Evolutionary conservation across 805 yeast species (phyloP), one percentile per base, ranked within the genome.

Genomic region (Dipodascus albidus): DNA sequence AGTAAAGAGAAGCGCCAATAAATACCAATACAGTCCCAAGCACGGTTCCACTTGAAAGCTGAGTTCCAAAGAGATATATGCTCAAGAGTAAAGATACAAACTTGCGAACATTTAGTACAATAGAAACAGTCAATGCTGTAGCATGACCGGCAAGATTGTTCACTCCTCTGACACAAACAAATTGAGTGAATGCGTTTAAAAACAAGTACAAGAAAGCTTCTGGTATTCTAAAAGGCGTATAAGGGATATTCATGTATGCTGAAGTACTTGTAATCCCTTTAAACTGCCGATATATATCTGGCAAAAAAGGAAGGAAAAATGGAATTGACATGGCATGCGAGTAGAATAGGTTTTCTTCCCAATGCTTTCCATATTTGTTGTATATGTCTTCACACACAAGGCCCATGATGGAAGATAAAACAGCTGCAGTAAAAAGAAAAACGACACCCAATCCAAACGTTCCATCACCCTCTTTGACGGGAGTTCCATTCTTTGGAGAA

Each of bases 331-430:
- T 68, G 3, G 77, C 61, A 60, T 82, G 86, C 15, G 78, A 72
- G 64, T 79, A 83, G 60, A 85, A 84, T 48, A 85, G 63, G 35
- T 76, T 73, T 59, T 84, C 89, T 53, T 75, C 69, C 90, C 90
- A 84, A 52, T 76, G 75, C 53, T 72, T 72, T 3, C 85, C 85
- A 61, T 81, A 78, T 20, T 58, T 59, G 14, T 63, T 63, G 59
- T 70, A 76, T 0, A 82, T 73, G 50, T 64, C 64, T 60, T 84
- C 88, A 47, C 75, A 75, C 61, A 76, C 74, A 19, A 82, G 70
- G 1, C 85, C 83, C 68, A 80, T 71, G n/a, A 80, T 59, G 0
- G 87, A 78, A 11, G 76, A 73, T 9, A 81, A 57, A 0, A 78
- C 60, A 4, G 83, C 76, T 0, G 85, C 75, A 1, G 75, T 41